A percentile compares a stretch with the other conserved stretches of the same genome.
These are phyloP conservation scores for Dactylellina parvicollis DNA, from an alignment of 2,329 filamentous ascomycete species.

Conservation along the genomic window DNA sequence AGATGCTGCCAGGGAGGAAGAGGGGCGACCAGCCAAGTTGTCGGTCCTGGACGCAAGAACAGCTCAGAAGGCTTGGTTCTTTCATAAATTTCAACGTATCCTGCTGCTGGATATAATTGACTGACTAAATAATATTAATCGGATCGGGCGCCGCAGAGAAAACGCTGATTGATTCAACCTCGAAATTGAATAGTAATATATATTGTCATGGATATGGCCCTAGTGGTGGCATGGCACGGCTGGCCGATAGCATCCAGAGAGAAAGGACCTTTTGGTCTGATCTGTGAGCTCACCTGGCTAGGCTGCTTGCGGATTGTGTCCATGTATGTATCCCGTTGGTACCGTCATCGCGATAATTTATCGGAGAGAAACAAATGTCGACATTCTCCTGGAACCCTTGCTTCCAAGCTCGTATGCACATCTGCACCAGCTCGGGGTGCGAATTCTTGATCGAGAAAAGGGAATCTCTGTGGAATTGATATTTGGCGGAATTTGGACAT, in stretches of 20 bases:
- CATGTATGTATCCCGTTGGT: slow-evolving; percentile 3
- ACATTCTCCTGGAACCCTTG: not conserved
- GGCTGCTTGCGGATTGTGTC: not conserved
- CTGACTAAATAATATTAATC: too few species aligned
- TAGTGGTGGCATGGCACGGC: too few species aligned
- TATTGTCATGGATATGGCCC: too few species aligned
- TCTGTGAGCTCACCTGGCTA: slow-evolving; percentile 32
- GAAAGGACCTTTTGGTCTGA: too few species aligned
- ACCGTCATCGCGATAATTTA: slow-evolving; percentile 47
- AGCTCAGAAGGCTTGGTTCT: too few species aligned
- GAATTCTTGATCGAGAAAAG: slow-evolving; percentile 21
- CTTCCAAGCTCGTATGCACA: not conserved
- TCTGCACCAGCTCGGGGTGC: slow-evolving; percentile 7
- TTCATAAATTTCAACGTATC: too few species aligned
- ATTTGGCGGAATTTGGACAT: not conserved
- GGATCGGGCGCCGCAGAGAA: too few species aligned
- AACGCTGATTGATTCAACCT: too few species aligned
- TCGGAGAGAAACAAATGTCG: slow-evolving; percentile 24
- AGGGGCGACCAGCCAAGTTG: not conserved
- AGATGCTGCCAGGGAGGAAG: not conserved
- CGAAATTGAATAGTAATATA: too few species aligned
- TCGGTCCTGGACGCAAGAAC: too few species aligned
- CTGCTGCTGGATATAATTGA: too few species aligned
- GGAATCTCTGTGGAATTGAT: not conserved
- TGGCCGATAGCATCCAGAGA: too few species aligned